phyloP scores from a whole-genome alignment of 441 rosid species.

The Jatropha multifida region DNA sequence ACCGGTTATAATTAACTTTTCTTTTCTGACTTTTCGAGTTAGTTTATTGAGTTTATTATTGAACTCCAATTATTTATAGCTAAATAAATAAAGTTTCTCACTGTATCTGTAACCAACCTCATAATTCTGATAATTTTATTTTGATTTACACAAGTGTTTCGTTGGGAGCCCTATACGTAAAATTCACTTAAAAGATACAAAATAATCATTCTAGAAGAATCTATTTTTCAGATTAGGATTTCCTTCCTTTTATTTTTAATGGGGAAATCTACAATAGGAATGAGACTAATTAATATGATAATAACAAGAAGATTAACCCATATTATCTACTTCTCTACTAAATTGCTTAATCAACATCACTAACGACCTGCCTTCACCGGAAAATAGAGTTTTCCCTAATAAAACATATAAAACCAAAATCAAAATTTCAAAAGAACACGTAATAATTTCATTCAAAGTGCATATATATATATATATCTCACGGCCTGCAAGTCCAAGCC shows the following conservation, averaged over 20 bases:
- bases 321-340: neutral
- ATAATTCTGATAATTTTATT: too few species aligned
- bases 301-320: neutral
- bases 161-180: too few species aligned
- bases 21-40: neutral
- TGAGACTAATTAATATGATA: neutral
- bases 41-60: neutral
- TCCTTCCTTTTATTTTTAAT: too few species aligned
- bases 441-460: neutral
- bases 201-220: too few species aligned
- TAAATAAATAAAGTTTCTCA: too few species aligned
- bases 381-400: neutral
- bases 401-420: neutral
- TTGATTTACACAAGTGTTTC: too few species aligned
- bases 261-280: neutral
- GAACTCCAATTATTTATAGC: too few species aligned
- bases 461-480: too few species aligned
- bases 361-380: slow-evolving; percentile 2
- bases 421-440: neutral
- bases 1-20: neutral
- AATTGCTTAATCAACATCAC: slow-evolving; percentile 2
- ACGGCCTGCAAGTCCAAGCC: too few species aligned
- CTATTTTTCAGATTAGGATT: too few species aligned
- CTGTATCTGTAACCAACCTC: too few species aligned
- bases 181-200: too few species aligned